phyloP scores from a whole-genome alignment of 2,329 filamentous ascomycete species.

The Ophiostoma ips region DNA sequence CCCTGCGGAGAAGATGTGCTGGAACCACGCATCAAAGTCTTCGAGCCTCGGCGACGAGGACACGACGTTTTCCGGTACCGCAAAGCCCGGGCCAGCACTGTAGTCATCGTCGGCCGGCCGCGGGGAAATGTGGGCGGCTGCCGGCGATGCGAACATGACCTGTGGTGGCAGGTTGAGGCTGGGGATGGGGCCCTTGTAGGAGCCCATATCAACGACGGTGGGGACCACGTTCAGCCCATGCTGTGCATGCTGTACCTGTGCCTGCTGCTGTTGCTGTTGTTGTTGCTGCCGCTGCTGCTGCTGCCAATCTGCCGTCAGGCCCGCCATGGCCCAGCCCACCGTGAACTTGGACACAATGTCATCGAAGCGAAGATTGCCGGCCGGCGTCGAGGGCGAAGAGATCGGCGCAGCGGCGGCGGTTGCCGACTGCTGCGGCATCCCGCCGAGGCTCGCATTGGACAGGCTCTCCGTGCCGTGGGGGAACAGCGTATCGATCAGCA shows the following conservation, averaged over 20 bases:
- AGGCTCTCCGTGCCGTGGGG: slow-evolving; percentile 1
- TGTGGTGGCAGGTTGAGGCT: background rate
- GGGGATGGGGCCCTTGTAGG: background rate
- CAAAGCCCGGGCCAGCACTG: background rate
- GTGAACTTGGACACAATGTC: slow-evolving; percentile 12
- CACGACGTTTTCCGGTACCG: background rate
- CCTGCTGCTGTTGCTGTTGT: background rate
- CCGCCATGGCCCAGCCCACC: slow-evolving; percentile 11
- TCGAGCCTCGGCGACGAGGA: slow-evolving; percentile 5
- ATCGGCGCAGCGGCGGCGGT: background rate
- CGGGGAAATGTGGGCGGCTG: background rate
- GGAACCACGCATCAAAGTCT: slow-evolving; percentile 15
- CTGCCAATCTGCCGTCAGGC: slow-evolving; percentile 8
- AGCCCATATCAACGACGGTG: background rate
- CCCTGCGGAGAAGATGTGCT: slow-evolving; percentile 11
- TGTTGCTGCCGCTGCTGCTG: slow-evolving; percentile 5
- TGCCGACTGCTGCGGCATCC: background rate
- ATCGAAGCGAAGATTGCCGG: slow-evolving; percentile 8
- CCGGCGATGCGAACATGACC: background rate
- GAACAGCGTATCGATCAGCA: slow-evolving; percentile 14
- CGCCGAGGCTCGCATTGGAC: background rate
- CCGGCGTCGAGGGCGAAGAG: background rate
- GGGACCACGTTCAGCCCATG: background rate
- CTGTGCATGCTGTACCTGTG: background rate
- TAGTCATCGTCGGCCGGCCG: background rate